Conservation (phyloP, 2,329 filamentous ascomycete genomes). For the Neoarthrinium moseri region DNA sequence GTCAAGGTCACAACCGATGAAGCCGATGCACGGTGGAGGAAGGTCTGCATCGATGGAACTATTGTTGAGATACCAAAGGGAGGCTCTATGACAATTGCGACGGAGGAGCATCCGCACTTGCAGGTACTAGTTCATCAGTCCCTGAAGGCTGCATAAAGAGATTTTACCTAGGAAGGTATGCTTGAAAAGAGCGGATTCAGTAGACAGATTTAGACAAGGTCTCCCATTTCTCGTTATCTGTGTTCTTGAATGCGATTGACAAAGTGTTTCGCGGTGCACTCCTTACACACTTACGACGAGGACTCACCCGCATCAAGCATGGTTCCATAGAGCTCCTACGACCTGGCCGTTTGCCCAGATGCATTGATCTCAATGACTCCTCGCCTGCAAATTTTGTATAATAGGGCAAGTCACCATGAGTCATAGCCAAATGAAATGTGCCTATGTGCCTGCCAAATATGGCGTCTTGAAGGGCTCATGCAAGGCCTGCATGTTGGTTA, state of each 20-base stretch:
- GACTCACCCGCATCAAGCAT: too few relatives aligned
- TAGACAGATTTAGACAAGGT: not conserved
- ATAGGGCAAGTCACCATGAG: too few relatives aligned
- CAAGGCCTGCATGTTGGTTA: too few relatives aligned
- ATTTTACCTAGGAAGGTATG: not conserved
- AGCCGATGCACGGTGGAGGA: conserved; percentile 71
- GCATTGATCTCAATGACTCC: too few relatives aligned
- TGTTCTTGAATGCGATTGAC: not conserved
- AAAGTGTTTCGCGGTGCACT: not conserved
- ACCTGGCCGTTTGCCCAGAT: too few relatives aligned
- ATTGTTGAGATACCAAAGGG: conserved; percentile 72
- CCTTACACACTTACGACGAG: too few relatives aligned
- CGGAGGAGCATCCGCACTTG: conserved; percentile 40
- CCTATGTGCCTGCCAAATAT: too few relatives aligned
- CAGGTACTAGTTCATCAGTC: conserved; percentile 41
- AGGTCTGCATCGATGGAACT: conserved; percentile 88
- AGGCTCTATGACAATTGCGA: conserved; percentile 69
- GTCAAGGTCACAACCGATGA: conserved; percentile 67
- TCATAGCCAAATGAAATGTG: too few relatives aligned
- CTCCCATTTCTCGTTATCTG: not conserved
- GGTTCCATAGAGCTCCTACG: too few relatives aligned
- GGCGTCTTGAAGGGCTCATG: too few relatives aligned
- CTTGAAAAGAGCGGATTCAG: not conserved
- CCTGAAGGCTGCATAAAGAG: conserved; percentile 8
- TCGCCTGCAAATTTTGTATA: too few relatives aligned